Evolutionary conservation across 495 filamentous ascomycete genomes (phyloP), one percentile per base, ranked within the genome.

Genomic region (Elaphomyces granulatus): DNA sequence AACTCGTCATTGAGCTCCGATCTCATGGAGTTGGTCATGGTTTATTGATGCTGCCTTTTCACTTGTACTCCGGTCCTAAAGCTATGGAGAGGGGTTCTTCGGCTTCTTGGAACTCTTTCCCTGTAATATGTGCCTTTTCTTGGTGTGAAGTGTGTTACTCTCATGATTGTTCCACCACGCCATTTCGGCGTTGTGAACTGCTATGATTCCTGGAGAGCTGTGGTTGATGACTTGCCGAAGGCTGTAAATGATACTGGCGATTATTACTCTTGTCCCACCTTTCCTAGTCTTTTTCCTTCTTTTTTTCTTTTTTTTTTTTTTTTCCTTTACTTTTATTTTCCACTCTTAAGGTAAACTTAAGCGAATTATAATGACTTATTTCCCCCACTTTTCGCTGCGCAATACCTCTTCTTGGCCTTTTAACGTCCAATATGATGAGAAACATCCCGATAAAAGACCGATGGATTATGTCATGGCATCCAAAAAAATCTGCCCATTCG

Each of bases 241-340:
- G n/a, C n/a, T n/a, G n/a, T n/a, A n/a, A n/a, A n/a, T n/a, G n/a
- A n/a, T n/a, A n/a, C n/a, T n/a, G n/a, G n/a, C n/a, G n/a, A n/a
- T n/a, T n/a, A n/a, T n/a, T n/a, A n/a, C n/a, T n/a, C n/a, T n/a
- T n/a, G n/a, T n/a, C n/a, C n/a, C n/a, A n/a, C n/a, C n/a, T n/a
- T n/a, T 41, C 41, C 36, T 44, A 34, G 49, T 48, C 44, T 43
- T 32, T 36, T 40, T 39, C 41, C 48, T 56, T 49, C 53, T 55
- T 52, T 38, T 48, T 43, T 50, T 55, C 48, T 48, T 34, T 34
- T 41, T 51, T 51, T 45, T 58, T 59, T 55, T 56, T 51, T 55
- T 46, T n/a, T n/a, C n/a, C n/a, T n/a, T n/a, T n/a, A n/a, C 53
- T 55, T 50, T 52, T 59, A 51, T 55, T 56, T 60, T 55, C 59